phyloP scores from a whole-genome alignment of 2,329 filamentous ascomycete genomes.

The Mycosphaerelloides madeirae region DNA sequence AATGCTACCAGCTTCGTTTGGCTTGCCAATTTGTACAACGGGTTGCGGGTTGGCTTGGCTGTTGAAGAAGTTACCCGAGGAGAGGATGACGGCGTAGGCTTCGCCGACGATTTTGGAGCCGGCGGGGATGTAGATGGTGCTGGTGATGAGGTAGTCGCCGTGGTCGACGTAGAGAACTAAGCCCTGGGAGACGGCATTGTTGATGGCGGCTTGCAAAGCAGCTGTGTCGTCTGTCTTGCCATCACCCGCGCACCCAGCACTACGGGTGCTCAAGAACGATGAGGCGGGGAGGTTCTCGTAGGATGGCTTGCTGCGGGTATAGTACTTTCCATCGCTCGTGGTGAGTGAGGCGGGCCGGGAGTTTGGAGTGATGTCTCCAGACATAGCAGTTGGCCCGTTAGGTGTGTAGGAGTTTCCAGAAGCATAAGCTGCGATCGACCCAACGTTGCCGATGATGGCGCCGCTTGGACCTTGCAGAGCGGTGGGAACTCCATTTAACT shows the following conservation, averaged over 20 bases:
- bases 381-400: conserved; percentile 40
- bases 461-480: conserved; percentile 39
- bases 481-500: conserved; percentile 46
- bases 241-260: conserved; percentile 45
- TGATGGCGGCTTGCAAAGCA: conserved; percentile 55
- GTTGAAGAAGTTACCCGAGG: conserved; percentile 53
- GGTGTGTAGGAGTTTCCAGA: conserved; percentile 44
- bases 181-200: conserved; percentile 39
- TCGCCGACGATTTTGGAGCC: conserved; percentile 58
- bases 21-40: conserved; percentile 62
- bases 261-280: conserved; percentile 43
- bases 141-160: conserved; percentile 64
- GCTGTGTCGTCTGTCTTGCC: conserved; percentile 56
- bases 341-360: conserved; percentile 43
- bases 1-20: conserved; percentile 60
- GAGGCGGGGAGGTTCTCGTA: conserved; percentile 40
- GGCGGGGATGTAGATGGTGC: conserved; percentile 61
- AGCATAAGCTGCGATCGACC: conserved; percentile 15
- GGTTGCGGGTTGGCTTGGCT: conserved; percentile 56
- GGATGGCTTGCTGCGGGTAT: conserved; percentile 51
- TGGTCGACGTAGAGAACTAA: conserved; percentile 71
- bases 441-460: background rate
- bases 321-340: conserved; percentile 43
- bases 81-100: conserved; percentile 53
- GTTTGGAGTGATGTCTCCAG: conserved; percentile 43